Evolutionary conservation across 352 stramenopile species (phyloP), one percentile per base, ranked within the genome.

Genomic region (Globisporangium polare): DNA sequence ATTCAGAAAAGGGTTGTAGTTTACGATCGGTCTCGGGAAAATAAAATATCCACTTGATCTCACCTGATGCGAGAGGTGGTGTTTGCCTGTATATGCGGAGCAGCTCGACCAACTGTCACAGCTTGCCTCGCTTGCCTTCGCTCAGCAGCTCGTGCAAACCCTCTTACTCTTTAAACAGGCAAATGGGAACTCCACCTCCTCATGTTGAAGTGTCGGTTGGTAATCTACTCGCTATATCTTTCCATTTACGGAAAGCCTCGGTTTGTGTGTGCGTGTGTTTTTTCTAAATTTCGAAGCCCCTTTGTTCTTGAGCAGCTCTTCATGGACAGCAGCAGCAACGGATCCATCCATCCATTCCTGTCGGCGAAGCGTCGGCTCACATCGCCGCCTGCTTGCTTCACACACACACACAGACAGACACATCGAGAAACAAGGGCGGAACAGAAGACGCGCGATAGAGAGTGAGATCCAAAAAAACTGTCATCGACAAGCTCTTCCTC

Each of bases 231-330:
- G 3, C 17, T 54, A 54, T 54, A 60, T 60, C 37, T 60, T 60
- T 51, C 54, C 49, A 26, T 18, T 27, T 17, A 20, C 27, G 20
- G 41, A 46, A 20, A 46, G 18, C 17, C 41, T 46, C n/a, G n/a
- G n/a, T n/a, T n/a, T n/a, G n/a, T n/a, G n/a, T n/a, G n/a, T n/a
- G n/a, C n/a, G n/a, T n/a, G n/a, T n/a, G n/a, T n/a, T n/a, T n/a
- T 49, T 56, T 63, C 50, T 47, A 60, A 78, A 76, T 57, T 53
- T 46, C 63, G 60, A 76, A 78, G 71, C 58, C 63, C 47, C 13
- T 3, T 39, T 43, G 13, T 43, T 43, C 37, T n/a, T 4, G 0
- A 20, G 26, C 15, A 54, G 27, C 47, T 53, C 24, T 37, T 37
- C 47, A 53, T 53, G 47, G 45, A n/a, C n/a, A n/a, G 27, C 12